Percentiles rank a stretch among this genome's conserved stretches.
Evolutionary conservation across 768 basidiomycete species (phyloP).

Genomic region (Leccinellum luteum): DNA sequence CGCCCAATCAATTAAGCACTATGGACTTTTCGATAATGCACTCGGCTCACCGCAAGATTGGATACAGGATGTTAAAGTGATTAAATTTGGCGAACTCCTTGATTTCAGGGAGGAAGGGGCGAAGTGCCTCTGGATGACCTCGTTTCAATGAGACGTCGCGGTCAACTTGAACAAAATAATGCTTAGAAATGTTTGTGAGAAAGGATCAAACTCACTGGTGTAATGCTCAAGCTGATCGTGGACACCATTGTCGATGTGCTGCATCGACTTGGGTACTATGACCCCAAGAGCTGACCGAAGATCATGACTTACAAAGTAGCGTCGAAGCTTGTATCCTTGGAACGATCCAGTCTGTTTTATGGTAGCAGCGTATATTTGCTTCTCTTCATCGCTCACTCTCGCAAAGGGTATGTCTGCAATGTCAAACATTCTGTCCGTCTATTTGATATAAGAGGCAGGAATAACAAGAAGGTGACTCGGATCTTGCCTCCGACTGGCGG

Average conservation of each 20-base stretch:
- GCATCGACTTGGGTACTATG: not conserved
- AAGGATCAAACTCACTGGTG: slow-evolving; percentile 42
- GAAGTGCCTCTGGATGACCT: slow-evolving; percentile 47
- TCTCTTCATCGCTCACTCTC: slow-evolving; percentile 41
- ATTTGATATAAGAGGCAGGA: no score
- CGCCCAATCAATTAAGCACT: not conserved
- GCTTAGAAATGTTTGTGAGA: not conserved
- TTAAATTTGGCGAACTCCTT: slow-evolving; percentile 49
- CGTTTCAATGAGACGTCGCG: slow-evolving; percentile 42
- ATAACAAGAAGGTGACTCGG: no score
- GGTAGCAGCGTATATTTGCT: slow-evolving; percentile 37
- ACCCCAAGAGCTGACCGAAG: not conserved
- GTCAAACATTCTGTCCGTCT: no score
- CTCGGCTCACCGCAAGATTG: slow-evolving; percentile 39
- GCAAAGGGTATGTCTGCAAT: slow-evolving; percentile 46
- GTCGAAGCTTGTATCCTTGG: slow-evolving; percentile 51
- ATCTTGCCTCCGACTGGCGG: no score
- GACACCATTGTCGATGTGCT: slow-evolving; percentile 64
- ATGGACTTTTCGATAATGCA: not conserved
- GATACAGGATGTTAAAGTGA: slow-evolving; percentile 50
- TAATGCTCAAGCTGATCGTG: slow-evolving; percentile 64
- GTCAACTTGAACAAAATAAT: slow-evolving; percentile 40
- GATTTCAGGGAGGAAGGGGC: no score
- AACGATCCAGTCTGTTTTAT: slow-evolving; percentile 46
- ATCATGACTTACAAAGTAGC: slow-evolving; percentile 42